Conservation (phyloP, 257 asterid genomes). For the Primulina eburnea region DNA sequence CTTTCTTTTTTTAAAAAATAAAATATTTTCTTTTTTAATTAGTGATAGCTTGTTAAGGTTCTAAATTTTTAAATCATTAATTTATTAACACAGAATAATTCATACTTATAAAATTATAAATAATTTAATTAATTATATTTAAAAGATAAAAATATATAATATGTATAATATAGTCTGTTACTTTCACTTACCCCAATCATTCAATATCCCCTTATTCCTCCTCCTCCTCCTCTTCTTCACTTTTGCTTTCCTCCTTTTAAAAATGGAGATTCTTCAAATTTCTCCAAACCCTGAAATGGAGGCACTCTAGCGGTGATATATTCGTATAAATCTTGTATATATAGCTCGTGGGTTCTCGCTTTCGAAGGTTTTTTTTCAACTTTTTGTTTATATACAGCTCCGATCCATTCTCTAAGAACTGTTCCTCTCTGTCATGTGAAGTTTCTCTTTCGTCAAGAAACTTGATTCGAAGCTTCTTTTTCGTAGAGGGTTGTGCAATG, state of each 20-base stretch:
- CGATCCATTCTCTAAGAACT: not conserved
- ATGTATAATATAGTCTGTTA: not conserved
- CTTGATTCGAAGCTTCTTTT: not conserved
- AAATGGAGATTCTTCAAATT: not conserved
- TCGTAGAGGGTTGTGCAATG: conserved; percentile 41
- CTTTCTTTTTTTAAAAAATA: no score
- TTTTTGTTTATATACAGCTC: not conserved
- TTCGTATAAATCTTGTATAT: not conserved
- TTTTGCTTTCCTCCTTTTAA: not conserved
- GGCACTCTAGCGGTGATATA: not conserved
- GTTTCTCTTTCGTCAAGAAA: not conserved
- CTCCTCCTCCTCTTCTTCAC: not conserved
- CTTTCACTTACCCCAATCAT: conserved; percentile 20
- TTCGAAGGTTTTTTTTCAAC: no score
- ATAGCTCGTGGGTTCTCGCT: not conserved
- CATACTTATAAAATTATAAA: no score
- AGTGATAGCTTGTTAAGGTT: no score
- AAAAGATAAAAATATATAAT: no score
- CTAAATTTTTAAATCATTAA: no score
- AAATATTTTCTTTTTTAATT: no score
- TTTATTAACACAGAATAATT: no score
- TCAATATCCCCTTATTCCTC: not conserved
- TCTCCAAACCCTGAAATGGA: not conserved
- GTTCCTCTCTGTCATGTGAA: not conserved
- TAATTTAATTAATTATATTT: no score